These are phyloP conservation scores for Blepharisma japonicum DNA, from an alignment of 73 alveolate species.

Conservation along the genomic window DNA sequence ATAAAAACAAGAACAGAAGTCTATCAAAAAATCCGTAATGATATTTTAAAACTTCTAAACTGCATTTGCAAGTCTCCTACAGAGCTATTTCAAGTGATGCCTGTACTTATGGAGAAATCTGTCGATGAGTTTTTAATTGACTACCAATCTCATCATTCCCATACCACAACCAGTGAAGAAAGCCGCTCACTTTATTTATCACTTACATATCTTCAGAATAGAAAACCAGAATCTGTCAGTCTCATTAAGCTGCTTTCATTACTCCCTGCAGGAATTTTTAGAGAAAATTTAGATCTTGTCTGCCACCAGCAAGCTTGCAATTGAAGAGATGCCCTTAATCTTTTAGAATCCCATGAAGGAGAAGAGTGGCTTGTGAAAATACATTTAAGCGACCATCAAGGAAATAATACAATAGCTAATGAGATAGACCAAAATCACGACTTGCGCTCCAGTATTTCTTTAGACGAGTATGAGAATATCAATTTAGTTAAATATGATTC, in stretches of 20 bases:
- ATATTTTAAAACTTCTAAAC: not conserved
- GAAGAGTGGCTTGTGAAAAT: not conserved
- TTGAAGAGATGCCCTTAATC: not conserved
- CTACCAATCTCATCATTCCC: not conserved
- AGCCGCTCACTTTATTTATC: not conserved
- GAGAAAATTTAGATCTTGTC: not conserved
- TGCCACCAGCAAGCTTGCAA: not conserved
- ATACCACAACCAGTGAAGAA: not conserved
- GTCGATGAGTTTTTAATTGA: not conserved
- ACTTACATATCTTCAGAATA: not conserved
- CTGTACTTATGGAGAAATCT: not conserved
- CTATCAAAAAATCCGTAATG: not conserved
- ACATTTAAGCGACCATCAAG: not conserved
- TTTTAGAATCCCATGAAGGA: not conserved
- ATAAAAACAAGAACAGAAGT: not conserved
- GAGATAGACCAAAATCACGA: not conserved
- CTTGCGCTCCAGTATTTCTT: not conserved
- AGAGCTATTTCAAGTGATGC: not conserved
- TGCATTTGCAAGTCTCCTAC: not conserved
- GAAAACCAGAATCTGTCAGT: not conserved
- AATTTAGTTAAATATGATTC: no score
- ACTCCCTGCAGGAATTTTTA: conserved; percentile 23
- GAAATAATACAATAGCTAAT: not conserved
- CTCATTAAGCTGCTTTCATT: not conserved
- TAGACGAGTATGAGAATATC: not conserved